phyloP scores from a whole-genome alignment of 306 rosid species.

The Vigna trinervia region DNA sequence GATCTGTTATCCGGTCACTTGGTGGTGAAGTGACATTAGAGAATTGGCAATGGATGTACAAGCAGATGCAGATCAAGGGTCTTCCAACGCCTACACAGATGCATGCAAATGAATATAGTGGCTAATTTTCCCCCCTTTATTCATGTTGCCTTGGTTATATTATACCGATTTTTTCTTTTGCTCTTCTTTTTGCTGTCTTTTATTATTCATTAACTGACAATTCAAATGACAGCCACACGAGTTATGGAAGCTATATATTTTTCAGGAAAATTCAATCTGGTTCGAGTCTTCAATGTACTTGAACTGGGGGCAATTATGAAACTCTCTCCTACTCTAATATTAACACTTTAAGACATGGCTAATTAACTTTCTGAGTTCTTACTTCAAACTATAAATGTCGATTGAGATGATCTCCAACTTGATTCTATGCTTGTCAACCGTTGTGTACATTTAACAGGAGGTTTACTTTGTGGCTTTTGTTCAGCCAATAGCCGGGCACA shows the following conservation, averaged over 20 bases:
- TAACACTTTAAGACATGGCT: constrained; percentile 9
- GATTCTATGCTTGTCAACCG: neutral
- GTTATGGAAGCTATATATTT: constrained; percentile 40
- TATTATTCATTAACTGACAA: constrained; percentile 24
- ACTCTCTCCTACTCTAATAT: constrained; percentile 5
- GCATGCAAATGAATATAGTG: constrained; percentile 41
- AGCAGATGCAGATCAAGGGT: constrained; percentile 79
- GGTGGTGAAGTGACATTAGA: constrained; percentile 90
- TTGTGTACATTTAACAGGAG: neutral
- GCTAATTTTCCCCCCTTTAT: neutral
- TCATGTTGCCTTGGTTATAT: neutral
- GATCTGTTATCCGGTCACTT: constrained; percentile 82
- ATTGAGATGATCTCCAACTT: neutral
- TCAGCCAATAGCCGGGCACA: neutral
- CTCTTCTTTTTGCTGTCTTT: constrained; percentile 6
- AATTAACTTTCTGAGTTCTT: neutral
- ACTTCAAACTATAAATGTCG: neutral
- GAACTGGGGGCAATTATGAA: constrained; percentile 20
- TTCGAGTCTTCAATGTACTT: constrained; percentile 27
- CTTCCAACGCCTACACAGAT: constrained; percentile 58
- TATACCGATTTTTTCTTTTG: neutral
- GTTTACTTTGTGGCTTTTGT: too few species aligned
- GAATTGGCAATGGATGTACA: constrained; percentile 93
- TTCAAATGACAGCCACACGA: constrained; percentile 34
- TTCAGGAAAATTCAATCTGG: neutral